A percentile compares a stretch with the other conserved stretches of the same genome.
These are phyloP conservation scores for Musa itinerans DNA, from an alignment of 176 grass and related monocot genomes.

Conservation along the genomic window DNA sequence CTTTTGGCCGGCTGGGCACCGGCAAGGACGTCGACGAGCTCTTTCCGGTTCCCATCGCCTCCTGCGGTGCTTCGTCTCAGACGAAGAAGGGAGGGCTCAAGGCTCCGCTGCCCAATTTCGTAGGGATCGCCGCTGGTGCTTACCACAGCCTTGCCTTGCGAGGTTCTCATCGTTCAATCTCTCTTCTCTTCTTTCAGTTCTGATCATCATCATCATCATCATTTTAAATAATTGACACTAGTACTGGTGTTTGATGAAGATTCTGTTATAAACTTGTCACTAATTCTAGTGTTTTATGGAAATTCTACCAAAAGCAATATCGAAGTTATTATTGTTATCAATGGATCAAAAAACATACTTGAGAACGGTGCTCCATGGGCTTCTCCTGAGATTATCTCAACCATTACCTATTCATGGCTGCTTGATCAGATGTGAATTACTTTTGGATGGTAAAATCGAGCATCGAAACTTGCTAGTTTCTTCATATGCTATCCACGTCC, in stretches of 20 bases:
- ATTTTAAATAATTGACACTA: neutral
- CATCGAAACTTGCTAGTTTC: no score
- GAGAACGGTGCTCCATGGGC: neutral
- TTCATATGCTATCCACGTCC: no score
- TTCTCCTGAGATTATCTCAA: no score
- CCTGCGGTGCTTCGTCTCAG: constrained; percentile 22
- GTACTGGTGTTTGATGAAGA: neutral
- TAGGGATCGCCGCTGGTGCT: constrained; percentile 56
- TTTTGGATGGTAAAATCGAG: no score
- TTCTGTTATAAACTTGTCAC: neutral
- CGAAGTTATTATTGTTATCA: neutral
- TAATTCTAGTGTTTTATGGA: neutral
- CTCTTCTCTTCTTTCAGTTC: neutral
- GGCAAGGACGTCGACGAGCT: constrained; percentile 60
- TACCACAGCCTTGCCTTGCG: constrained; percentile 85
- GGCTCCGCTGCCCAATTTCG: constrained; percentile 34
- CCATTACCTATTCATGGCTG: no score
- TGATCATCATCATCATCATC: neutral
- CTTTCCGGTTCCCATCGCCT: constrained; percentile 42
- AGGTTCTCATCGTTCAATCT: constrained; percentile 30
- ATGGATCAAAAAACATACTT: neutral
- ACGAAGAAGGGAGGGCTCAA: neutral
- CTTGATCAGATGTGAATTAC: no score
- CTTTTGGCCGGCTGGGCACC: constrained; percentile 77
- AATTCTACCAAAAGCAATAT: neutral